A percentile compares a stretch with the other conserved stretches of the same genome.
phyloP scores from a whole-genome alignment of 164 flowering plant genomes.

The Echeveria elegans region DNA sequence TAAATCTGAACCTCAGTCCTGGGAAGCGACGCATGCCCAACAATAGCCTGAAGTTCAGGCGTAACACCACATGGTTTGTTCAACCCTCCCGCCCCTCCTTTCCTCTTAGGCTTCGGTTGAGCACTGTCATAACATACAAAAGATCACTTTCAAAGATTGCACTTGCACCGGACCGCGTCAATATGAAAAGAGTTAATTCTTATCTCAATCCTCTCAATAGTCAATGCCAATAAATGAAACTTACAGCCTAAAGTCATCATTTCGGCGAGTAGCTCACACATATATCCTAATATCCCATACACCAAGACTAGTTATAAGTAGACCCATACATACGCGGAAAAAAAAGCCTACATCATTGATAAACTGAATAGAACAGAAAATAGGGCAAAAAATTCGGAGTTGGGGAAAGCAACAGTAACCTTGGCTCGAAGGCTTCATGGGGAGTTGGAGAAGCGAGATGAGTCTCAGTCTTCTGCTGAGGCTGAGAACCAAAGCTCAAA shows the following conservation, averaged over 20 bases:
- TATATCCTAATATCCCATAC: too few relatives aligned
- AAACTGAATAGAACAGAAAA: not conserved
- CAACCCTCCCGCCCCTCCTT: slow-evolving; percentile 92
- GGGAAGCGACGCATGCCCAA: slow-evolving; percentile 77
- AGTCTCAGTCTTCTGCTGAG: not conserved
- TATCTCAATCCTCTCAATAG: not conserved
- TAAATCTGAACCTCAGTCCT: slow-evolving; percentile 67
- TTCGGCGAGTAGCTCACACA: too few relatives aligned
- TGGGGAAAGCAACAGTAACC: not conserved
- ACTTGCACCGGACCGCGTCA: too few relatives aligned
- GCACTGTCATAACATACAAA: slow-evolving; percentile 30
- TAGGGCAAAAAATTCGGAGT: not conserved
- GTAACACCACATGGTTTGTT: slow-evolving; percentile 92
- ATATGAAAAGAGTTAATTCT: not conserved
- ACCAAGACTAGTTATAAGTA: too few relatives aligned
- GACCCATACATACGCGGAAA: too few relatives aligned
- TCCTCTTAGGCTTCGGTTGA: slow-evolving; percentile 57
- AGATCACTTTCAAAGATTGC: not conserved
- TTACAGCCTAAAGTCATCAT: too few relatives aligned
- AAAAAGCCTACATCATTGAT: not conserved
- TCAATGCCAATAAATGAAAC: not conserved
- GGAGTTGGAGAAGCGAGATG: not conserved
- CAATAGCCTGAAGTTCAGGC: slow-evolving; percentile 82
- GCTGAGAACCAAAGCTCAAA: not conserved
- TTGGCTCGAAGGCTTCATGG: not conserved